Evolutionary conservation across 108 stramenopile species (phyloP).

Genomic region (Skeletonema tropicum): DNA sequence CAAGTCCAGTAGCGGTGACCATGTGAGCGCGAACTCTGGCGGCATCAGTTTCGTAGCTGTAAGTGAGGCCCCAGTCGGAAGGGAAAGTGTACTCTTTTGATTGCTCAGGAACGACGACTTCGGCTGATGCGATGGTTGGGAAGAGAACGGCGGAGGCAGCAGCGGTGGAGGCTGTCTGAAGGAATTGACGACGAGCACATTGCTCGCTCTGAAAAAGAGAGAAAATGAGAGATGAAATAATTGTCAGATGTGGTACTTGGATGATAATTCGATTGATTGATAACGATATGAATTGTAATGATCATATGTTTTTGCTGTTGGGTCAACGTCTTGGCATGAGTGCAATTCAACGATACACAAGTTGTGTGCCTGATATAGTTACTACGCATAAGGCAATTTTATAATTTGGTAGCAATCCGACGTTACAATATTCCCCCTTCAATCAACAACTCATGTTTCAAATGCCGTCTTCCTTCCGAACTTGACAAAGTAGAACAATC

Average conservation of each 20-base stretch:
- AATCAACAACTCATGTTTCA: background rate
- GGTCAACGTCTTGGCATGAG: background rate
- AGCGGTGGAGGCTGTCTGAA: conserved; percentile 58
- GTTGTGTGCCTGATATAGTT: background rate
- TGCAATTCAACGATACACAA: too few relatives aligned
- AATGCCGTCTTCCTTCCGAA: background rate
- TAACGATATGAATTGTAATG: background rate
- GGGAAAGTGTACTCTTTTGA: conserved; percentile 79
- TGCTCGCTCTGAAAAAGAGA: conserved; percentile 25
- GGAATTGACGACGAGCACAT: conserved; percentile 71
- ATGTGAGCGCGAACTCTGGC: conserved; percentile 91
- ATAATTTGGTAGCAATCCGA: background rate
- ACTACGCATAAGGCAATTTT: background rate
- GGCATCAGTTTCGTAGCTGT: conserved; percentile 93
- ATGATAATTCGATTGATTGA: background rate
- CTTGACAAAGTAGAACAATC: background rate
- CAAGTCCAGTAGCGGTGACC: conserved; percentile 84
- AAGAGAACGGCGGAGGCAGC: conserved; percentile 54
- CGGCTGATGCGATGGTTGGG: conserved; percentile 64
- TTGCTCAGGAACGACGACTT: conserved; percentile 77
- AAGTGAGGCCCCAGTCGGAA: conserved; percentile 85
- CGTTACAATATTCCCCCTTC: background rate
- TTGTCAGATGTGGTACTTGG: background rate
- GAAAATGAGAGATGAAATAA: background rate
- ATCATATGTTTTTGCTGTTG: background rate